Evolutionary conservation across 1,139 yeast species (phyloP).

Genomic region (Scheffersomyces titani): DNA sequence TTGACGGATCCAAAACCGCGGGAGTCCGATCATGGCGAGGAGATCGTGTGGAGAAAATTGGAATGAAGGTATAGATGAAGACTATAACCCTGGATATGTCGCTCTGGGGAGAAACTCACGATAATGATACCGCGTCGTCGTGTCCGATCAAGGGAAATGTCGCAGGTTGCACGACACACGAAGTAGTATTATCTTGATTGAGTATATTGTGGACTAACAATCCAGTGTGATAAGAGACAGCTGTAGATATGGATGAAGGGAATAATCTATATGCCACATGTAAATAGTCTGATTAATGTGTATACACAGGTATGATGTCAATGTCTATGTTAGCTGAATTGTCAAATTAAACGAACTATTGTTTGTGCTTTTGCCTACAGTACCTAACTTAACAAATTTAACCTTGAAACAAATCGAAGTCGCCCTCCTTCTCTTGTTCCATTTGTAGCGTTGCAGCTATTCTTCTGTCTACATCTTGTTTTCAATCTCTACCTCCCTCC

Average conservation of each 20-base stretch:
- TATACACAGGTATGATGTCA: neutral
- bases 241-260: neutral
- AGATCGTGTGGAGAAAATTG: neutral
- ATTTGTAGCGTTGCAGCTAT: no score
- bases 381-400: no score
- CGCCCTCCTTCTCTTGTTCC: neutral
- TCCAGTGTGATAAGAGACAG: neutral
- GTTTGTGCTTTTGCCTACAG: neutral
- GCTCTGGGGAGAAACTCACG: neutral
- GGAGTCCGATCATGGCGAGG: slow-evolving; percentile 8
- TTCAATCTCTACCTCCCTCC: neutral
- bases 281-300: no score
- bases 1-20: slow-evolving; percentile 23
- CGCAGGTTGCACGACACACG: neutral
- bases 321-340: neutral
- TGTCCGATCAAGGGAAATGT: neutral
- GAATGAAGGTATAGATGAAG: neutral
- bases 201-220: no score
- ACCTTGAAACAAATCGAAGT: no score
- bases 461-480: neutral
- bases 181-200: neutral
- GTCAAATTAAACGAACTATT: no score
- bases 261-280: no score
- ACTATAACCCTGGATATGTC: neutral
- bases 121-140: neutral